Evolutionary conservation across 345 rosid genomes (phyloP).

Genomic region (Reutealis trisperma): DNA sequence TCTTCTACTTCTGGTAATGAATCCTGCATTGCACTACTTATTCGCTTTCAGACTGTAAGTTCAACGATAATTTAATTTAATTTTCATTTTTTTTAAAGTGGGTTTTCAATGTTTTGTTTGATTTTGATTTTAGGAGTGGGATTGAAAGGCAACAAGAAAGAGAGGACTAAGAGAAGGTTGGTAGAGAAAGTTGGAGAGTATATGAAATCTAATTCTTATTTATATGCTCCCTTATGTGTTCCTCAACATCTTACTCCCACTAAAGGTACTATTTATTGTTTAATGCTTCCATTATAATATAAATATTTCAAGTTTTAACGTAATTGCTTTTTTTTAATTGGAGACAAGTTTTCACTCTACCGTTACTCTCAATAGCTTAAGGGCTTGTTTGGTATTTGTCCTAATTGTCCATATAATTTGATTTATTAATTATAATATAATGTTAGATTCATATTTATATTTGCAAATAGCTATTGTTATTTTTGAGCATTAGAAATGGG

Average conservation of each 20-base stretch:
- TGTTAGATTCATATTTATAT: no score
- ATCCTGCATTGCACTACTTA: background rate
- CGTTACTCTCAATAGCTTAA: no score
- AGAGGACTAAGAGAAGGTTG: constrained; percentile 30
- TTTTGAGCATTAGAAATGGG: no score
- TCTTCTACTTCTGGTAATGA: constrained; percentile 18
- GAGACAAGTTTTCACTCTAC: no score
- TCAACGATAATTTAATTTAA: background rate
- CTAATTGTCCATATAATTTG: no score
- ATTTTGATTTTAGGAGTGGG: constrained; percentile 21
- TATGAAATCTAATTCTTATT: constrained; percentile 46
- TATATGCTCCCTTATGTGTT: constrained; percentile 41
- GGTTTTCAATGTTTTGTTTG: background rate
- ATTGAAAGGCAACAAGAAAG: constrained; percentile 19
- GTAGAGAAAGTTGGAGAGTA: constrained; percentile 40
- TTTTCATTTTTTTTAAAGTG: background rate
- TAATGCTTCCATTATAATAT: no score
- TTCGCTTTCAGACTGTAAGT: no score
- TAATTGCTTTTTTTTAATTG: no score
- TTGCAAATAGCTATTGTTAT: no score
- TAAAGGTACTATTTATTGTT: constrained; percentile 16
- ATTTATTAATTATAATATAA: no score
- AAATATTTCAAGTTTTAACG: no score
- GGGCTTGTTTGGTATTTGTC: no score
- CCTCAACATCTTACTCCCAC: constrained; percentile 9